Evolutionary conservation across 2,329 filamentous ascomycete genomes (phyloP).

Genomic region (Trichoderma sp.): DNA sequence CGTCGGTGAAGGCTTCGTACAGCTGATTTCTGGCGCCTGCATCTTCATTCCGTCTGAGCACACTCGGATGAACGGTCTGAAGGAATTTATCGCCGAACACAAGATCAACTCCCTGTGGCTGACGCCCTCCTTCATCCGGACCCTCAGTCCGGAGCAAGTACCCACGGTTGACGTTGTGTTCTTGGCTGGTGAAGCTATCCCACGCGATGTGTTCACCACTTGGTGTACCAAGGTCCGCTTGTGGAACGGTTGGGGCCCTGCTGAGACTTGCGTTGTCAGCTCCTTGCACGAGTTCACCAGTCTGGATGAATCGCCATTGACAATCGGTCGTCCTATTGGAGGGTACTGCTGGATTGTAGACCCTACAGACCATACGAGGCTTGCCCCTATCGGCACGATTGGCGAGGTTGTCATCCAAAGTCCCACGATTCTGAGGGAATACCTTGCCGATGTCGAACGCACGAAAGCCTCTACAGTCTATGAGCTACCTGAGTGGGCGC

Average conservation of each 20-base stretch:
- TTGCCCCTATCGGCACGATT: slow-evolving; percentile 33
- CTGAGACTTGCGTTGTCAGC: slow-evolving; percentile 42
- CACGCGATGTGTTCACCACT: background rate
- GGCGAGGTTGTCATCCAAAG: slow-evolving; percentile 45
- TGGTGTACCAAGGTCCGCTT: slow-evolving; percentile 37
- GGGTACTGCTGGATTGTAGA: slow-evolving; percentile 34
- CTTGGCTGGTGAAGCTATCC: slow-evolving; percentile 26
- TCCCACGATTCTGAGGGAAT: slow-evolving; percentile 52
- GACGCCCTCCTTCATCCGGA: slow-evolving; percentile 22
- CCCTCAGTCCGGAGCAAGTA: slow-evolving; percentile 2
- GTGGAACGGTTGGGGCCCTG: slow-evolving; percentile 47
- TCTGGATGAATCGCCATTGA: slow-evolving; percentile 9
- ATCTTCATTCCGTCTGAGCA: slow-evolving; percentile 32
- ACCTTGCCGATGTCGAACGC: slow-evolving; percentile 43
- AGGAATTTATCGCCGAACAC: slow-evolving; percentile 16
- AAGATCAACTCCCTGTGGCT: slow-evolving; percentile 11
- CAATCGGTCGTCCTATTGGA: slow-evolving; percentile 22
- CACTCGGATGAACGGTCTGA: slow-evolving; percentile 26
- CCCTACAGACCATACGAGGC: slow-evolving; percentile 30
- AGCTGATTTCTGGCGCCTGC: slow-evolving; percentile 28
- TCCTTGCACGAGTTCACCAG: background rate
- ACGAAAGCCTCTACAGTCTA: slow-evolving; percentile 50
- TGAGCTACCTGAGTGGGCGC: slow-evolving; percentile 6
- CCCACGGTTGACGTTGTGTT: slow-evolving; percentile 18
- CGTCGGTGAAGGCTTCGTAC: slow-evolving; percentile 24